These are phyloP conservation scores for Aspergillus costaricaensis DNA, from an alignment of 2,329 filamentous ascomycete genomes.

Conservation along the genomic window DNA sequence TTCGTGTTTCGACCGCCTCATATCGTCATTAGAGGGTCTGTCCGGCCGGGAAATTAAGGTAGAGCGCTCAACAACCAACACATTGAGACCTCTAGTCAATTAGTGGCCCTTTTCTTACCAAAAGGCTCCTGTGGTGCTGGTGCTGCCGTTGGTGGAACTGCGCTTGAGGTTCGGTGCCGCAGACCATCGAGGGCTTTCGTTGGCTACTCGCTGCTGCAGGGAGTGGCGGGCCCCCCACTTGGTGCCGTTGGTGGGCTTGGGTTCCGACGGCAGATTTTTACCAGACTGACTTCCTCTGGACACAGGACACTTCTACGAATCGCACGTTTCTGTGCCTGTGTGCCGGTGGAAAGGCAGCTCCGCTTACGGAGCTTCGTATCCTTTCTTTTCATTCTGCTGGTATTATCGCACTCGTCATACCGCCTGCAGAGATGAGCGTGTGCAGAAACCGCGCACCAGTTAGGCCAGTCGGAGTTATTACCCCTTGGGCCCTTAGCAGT, in stretches of 20 bases:
- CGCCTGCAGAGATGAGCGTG: neutral
- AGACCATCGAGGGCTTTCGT: slow-evolving; percentile 3
- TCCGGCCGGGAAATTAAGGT: neutral
- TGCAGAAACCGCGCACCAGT: neutral
- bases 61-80: slow-evolving; percentile 3
- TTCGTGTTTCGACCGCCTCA: neutral
- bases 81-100: neutral
- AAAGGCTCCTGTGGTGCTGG: slow-evolving; percentile 8
- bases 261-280: slow-evolving; percentile 17
- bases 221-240: slow-evolving; percentile 16
- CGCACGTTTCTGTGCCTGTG: neutral
- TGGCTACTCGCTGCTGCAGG: slow-evolving; percentile 14
- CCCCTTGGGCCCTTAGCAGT: neutral
- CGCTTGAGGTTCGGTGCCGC: slow-evolving; percentile 3
- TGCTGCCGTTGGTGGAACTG: slow-evolving; percentile 1
- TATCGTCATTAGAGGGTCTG: slow-evolving; percentile 14
- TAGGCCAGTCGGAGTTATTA: neutral
- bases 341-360: neutral
- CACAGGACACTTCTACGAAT: neutral
- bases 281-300: neutral
- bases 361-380: slow-evolving; percentile 3
- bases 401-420: slow-evolving; percentile 1
- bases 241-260: slow-evolving; percentile 5
- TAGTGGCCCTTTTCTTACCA: neutral
- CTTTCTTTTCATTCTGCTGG: neutral